phyloP scores from a whole-genome alignment of 768 basidiomycete genomes.

The Strobilomyces echinocephalus region DNA sequence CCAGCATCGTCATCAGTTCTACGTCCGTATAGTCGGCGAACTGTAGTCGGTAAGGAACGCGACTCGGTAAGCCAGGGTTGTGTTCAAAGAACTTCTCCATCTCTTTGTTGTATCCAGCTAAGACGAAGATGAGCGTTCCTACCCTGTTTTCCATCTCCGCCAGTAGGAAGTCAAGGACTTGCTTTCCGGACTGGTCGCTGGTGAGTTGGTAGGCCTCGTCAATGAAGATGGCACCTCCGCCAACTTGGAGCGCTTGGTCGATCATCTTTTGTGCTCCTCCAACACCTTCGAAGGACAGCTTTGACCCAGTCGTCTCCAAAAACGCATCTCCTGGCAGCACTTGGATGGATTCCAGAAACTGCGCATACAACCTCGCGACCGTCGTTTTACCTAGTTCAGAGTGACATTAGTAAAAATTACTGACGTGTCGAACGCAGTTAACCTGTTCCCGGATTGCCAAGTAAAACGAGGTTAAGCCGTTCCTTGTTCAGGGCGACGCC shows the following conservation, averaged over 20 bases:
- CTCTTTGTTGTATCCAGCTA: slow-evolving; percentile 67
- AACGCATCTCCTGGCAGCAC: slow-evolving; percentile 53
- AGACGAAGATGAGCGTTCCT: slow-evolving; percentile 62
- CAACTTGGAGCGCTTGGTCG: slow-evolving; percentile 44
- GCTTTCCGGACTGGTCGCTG: slow-evolving; percentile 42
- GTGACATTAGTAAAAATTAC: not conserved
- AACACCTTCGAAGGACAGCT: slow-evolving; percentile 56
- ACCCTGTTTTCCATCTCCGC: slow-evolving; percentile 73
- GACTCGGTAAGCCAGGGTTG: slow-evolving; percentile 64
- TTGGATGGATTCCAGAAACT: slow-evolving; percentile 53
- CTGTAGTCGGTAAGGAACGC: slow-evolving; percentile 56
- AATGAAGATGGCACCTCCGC: slow-evolving; percentile 65
- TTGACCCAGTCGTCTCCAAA: slow-evolving; percentile 60
- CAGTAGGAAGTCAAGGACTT: slow-evolving; percentile 66
- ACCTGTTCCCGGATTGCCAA: slow-evolving; percentile 78
- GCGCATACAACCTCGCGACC: slow-evolving; percentile 60
- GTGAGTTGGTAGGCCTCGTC: slow-evolving; percentile 75
- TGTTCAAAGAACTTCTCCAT: slow-evolving; percentile 80
- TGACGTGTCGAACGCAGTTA: too few species aligned
- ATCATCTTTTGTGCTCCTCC: slow-evolving; percentile 48
- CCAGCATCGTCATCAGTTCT: slow-evolving; percentile 54
- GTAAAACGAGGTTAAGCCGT: slow-evolving; percentile 55
- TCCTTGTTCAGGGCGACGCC: slow-evolving; percentile 47
- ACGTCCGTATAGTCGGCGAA: slow-evolving; percentile 61
- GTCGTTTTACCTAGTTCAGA: slow-evolving; percentile 58